Percentiles rank a stretch among this genome's conserved stretches.
Evolutionary conservation across 2,329 filamentous ascomycete genomes (phyloP).

Genomic region (Alternaria alternata): DNA sequence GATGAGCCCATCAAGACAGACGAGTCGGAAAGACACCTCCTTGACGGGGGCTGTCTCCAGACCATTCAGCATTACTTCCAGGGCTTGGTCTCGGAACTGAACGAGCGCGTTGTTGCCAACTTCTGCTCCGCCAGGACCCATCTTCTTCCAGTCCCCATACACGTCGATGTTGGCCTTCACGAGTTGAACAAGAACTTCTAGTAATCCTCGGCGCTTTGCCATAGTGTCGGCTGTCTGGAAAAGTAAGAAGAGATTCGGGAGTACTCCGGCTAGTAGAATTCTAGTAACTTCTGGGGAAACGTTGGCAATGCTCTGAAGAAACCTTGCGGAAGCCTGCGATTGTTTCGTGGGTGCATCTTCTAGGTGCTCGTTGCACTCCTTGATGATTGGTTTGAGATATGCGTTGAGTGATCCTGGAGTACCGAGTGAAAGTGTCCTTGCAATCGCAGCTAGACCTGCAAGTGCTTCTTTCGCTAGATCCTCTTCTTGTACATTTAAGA

Average conservation of each 20-base stretch:
- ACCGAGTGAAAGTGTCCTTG: slow-evolving; percentile 61
- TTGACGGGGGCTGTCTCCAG: slow-evolving; percentile 54
- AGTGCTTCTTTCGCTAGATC: slow-evolving; percentile 69
- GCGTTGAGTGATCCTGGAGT: slow-evolving; percentile 58
- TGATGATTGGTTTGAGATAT: slow-evolving; percentile 68
- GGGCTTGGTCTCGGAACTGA: slow-evolving; percentile 51
- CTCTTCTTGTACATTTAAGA: slow-evolving; percentile 72
- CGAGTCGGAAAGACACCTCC: slow-evolving; percentile 60
- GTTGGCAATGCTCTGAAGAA: slow-evolving; percentile 64
- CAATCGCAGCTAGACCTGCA: slow-evolving; percentile 63
- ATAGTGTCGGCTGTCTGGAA: slow-evolving; percentile 69
- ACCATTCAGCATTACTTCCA: slow-evolving; percentile 55
- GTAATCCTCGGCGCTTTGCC: slow-evolving; percentile 67
- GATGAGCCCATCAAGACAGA: slow-evolving; percentile 55
- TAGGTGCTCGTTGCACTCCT: slow-evolving; percentile 73
- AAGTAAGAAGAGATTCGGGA: slow-evolving; percentile 66
- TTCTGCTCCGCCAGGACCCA: slow-evolving; percentile 48
- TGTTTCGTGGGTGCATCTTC: slow-evolving; percentile 74
- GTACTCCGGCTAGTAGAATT: slow-evolving; percentile 62
- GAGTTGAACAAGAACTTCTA: slow-evolving; percentile 67
- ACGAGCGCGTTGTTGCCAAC: slow-evolving; percentile 48
- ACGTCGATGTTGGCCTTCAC: slow-evolving; percentile 65
- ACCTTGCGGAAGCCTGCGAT: slow-evolving; percentile 69
- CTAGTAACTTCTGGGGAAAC: slow-evolving; percentile 64
- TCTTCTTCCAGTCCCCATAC: slow-evolving; percentile 63